Conservation (phyloP, 805 yeast genomes). For the Metschnikowia cubensis region DNA sequence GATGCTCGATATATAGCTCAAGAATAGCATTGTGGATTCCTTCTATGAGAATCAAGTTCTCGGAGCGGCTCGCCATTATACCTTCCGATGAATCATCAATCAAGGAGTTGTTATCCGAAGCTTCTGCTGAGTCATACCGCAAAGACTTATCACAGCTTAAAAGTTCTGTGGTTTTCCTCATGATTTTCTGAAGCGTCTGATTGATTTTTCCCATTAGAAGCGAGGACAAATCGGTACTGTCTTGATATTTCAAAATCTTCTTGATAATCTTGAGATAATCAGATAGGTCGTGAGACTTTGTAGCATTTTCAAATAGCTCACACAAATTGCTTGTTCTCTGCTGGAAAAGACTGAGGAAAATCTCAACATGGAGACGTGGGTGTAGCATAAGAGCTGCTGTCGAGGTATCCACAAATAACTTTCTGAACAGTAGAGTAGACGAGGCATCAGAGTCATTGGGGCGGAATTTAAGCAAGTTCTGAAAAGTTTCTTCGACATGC, state of each 20-base stretch:
- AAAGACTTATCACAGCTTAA: not conserved
- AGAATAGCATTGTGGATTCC: conserved; percentile 1
- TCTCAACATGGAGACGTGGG: conserved; percentile 28
- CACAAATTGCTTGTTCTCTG: conserved; percentile 7
- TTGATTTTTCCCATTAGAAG: conserved; percentile 24
- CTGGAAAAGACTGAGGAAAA: conserved; percentile 22
- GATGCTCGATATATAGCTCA: conserved; percentile 1
- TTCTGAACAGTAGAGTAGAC: conserved; percentile 5
- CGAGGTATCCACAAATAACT: conserved; percentile 20
- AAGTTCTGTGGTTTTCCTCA: conserved; percentile 6
- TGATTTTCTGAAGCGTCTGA: conserved; percentile 17
- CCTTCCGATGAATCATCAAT: not conserved
- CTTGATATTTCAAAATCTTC: conserved; percentile 27
- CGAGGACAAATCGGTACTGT: conserved; percentile 19
- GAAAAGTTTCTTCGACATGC: conserved; percentile 32
- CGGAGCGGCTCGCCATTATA: not conserved
- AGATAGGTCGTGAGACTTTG: conserved; percentile 8
- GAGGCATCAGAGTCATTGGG: conserved; percentile 9
- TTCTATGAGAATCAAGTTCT: not conserved
- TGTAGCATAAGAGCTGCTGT: conserved; percentile 35
- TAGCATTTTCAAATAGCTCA: not conserved
- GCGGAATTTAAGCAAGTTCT: conserved; percentile 17
- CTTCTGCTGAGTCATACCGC: not conserved
- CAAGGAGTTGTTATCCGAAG: not conserved
- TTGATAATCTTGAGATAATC: conserved; percentile 28